Evolutionary conservation across 2,329 filamentous ascomycete species (phyloP).

Genomic region (Fusarium graminum): DNA sequence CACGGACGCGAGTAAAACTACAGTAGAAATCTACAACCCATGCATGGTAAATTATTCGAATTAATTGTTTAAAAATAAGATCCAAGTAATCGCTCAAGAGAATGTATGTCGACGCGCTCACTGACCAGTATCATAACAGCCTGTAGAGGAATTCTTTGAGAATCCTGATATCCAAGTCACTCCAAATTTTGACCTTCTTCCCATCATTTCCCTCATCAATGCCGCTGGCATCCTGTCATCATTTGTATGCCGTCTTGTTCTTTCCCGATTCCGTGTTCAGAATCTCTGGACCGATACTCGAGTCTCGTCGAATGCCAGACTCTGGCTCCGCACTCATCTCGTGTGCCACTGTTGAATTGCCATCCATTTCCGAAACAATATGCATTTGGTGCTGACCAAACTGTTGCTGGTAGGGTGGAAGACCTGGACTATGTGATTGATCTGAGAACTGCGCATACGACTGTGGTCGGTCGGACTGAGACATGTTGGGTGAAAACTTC

Average conservation of each 20-base stretch:
- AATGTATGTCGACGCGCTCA: constrained; percentile 6
- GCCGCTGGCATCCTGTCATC: background rate
- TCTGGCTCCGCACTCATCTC: constrained; percentile 43
- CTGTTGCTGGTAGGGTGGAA: constrained; percentile 31
- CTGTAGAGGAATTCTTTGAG: background rate
- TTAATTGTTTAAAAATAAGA: background rate
- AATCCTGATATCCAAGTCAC: constrained; percentile 1
- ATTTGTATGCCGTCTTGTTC: constrained; percentile 9
- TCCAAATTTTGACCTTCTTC: background rate
- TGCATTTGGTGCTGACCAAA: constrained; percentile 30
- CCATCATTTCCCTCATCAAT: background rate
- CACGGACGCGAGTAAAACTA: background rate
- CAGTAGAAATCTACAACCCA: background rate
- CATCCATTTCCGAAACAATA: constrained; percentile 46
- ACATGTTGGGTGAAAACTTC: constrained; percentile 37
- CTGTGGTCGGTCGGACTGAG: constrained; percentile 35
- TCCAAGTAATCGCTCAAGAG: background rate
- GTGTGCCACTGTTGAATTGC: constrained; percentile 25
- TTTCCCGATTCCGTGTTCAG: constrained; percentile 3
- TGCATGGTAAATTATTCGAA: background rate
- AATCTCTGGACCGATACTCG: constrained; percentile 16
- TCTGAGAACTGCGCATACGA: constrained; percentile 39
- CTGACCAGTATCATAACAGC: background rate
- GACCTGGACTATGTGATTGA: constrained; percentile 22
- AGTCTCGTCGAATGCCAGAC: constrained; percentile 7